Conservation (phyloP, 192 early-diverging fungal genomes). For the Radiomyces spectabilis region DNA sequence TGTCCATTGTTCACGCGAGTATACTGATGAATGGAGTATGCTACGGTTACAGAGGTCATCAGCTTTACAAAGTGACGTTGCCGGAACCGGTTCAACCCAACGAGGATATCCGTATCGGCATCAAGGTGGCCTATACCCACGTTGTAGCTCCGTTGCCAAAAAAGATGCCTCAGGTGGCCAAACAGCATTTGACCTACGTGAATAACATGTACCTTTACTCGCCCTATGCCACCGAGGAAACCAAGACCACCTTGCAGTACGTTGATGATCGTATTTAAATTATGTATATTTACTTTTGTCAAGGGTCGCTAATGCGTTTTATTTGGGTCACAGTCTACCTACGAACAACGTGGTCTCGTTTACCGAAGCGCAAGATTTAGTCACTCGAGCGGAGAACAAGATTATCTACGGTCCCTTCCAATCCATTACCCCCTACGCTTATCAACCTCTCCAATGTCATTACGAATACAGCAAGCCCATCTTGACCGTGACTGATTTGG, state of each 20-base stretch:
- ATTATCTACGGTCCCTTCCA: constrained; percentile 72
- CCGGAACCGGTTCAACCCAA: constrained; percentile 37
- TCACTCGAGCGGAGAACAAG: constrained; percentile 41
- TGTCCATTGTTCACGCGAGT: constrained; percentile 3
- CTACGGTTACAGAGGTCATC: constrained; percentile 20
- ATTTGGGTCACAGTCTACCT: constrained; percentile 23
- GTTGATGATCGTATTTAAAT: constrained; percentile 6
- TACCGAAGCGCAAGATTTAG: constrained; percentile 22
- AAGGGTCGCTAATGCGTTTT: too few species aligned
- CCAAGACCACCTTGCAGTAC: constrained; percentile 76
- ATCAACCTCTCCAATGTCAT: constrained; percentile 46
- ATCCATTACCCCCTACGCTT: constrained; percentile 31
- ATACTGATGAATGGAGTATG: background rate
- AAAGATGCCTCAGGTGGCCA: constrained; percentile 51
- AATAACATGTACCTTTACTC: constrained; percentile 56
- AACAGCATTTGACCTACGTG: constrained; percentile 57
- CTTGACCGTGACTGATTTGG: constrained; percentile 46
- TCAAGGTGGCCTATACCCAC: constrained; percentile 42
- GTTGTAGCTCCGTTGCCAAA: constrained; percentile 43
- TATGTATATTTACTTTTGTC: background rate
- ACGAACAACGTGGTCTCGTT: constrained; percentile 29
- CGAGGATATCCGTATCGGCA: constrained; percentile 51
- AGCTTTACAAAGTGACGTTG: constrained; percentile 43
- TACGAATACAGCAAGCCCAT: constrained; percentile 56
- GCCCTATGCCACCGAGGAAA: constrained; percentile 61